Evolutionary conservation across 352 stramenopile genomes (phyloP).

Genomic region (Thraustochytrium sp.): DNA sequence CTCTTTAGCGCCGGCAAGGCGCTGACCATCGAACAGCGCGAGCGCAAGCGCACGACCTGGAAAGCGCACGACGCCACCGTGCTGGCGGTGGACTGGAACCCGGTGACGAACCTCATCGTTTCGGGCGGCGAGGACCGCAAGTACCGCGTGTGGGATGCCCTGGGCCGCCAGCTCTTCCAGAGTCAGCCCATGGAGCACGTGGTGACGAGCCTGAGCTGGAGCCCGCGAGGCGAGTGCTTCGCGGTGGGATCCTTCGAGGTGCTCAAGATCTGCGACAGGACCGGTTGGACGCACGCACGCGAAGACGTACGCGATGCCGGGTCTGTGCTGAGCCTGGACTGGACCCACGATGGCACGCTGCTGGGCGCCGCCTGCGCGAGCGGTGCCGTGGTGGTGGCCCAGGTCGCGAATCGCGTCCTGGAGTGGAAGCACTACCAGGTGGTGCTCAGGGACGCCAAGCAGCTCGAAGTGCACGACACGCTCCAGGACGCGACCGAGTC

Average conservation of each 20-base stretch:
- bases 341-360: slow-evolving; percentile 80
- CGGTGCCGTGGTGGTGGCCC: slow-evolving; percentile 74
- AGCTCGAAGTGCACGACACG: slow-evolving; percentile 79
- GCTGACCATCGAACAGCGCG: slow-evolving; percentile 75
- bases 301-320: slow-evolving; percentile 68
- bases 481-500: slow-evolving; percentile 80
- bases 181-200: slow-evolving; percentile 67
- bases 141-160: slow-evolving; percentile 84
- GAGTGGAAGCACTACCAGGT: slow-evolving; percentile 80
- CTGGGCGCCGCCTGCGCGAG: slow-evolving; percentile 75
- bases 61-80: slow-evolving; percentile 81
- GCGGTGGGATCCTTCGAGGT: slow-evolving; percentile 83
- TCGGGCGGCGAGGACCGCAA: slow-evolving; percentile 83
- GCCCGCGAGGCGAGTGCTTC: slow-evolving; percentile 78
- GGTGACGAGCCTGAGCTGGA: slow-evolving; percentile 81
- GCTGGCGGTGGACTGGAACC: slow-evolving; percentile 83
- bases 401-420: slow-evolving; percentile 72
- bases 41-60: slow-evolving; percentile 63
- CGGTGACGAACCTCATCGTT: slow-evolving; percentile 80
- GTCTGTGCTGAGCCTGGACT: slow-evolving; percentile 77
- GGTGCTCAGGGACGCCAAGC: slow-evolving; percentile 63
- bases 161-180: slow-evolving; percentile 79
- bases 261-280: slow-evolving; percentile 83
- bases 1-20: slow-evolving; percentile 75
- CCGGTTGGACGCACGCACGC: slow-evolving; percentile 74